Conservation (phyloP, 257 asterid genomes). For the Agastache rugosa region DNA sequence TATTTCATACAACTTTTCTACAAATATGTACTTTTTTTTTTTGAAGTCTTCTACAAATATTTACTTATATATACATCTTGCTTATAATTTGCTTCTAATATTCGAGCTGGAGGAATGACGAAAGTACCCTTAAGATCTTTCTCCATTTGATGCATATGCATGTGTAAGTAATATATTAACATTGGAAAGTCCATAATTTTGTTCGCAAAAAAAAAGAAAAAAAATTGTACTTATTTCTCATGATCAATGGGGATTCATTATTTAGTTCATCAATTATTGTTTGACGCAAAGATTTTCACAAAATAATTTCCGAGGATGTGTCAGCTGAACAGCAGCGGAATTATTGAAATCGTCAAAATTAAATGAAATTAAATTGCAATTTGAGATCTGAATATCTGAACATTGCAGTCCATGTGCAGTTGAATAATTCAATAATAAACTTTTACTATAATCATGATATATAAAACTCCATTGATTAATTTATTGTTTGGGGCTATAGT, state of each 20-base stretch:
- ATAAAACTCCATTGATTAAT: conserved; percentile 24
- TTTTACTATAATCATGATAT: conserved; percentile 2
- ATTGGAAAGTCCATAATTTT: conserved; percentile 28
- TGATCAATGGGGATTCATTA: conserved; percentile 9
- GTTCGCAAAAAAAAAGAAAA: background rate
- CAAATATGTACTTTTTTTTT: no score
- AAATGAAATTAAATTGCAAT: conserved; percentile 4
- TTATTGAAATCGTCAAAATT: conserved; percentile 14
- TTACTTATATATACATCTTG: no score
- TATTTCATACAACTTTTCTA: no score
- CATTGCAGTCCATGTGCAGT: conserved; percentile 55
- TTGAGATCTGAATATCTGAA: conserved; percentile 46
- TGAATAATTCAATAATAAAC: conserved; percentile 11
- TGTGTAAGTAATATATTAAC: background rate
- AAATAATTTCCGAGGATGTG: conserved; percentile 31
- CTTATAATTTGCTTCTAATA: background rate
- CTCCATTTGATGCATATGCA: conserved; percentile 31
- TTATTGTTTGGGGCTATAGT: conserved; percentile 31
- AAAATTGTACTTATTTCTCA: conserved; percentile 28
- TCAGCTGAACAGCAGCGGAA: conserved; percentile 10
- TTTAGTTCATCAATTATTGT: background rate
- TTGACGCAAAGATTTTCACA: background rate
- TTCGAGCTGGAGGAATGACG: background rate
- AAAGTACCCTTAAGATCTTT: background rate
- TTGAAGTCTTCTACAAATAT: no score